Base-by-base conservation (phyloP, 2,329 filamentous ascomycete genomes). In the Thielaviopsis punctulata region DNA sequence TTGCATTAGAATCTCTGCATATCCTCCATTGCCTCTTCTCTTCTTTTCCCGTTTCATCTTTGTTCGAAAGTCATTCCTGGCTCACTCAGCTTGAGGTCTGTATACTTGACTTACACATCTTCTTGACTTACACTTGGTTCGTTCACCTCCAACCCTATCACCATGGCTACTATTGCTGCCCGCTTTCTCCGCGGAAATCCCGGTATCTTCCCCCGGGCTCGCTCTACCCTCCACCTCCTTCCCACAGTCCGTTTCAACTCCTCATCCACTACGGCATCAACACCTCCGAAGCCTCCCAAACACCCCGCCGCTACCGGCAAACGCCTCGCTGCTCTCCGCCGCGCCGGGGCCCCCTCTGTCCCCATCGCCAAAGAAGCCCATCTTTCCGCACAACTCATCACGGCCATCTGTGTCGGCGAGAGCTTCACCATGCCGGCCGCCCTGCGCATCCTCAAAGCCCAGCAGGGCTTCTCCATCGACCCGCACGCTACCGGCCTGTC, bases 351-450 rank as follows among this genome's bases (percentile, higher is more conserved):
- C 18, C 33, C 54, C 33, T 45, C 46, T 21, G 45, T 33, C 2
- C 12, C 41, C 13, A 18, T 21, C 18, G 7, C 23, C 24, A 46
- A 30, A 9, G 22, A 50, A 12, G 30, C 44, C 44, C 45, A n/a
- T 13, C 18, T 45, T 2, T 15, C 41, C 21, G 27, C 48, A 8
- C 48, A 52, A 58, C 30, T 53, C 15, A 73, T 81, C 57, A 76
- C 69, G 55, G 79, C 79, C 18, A 73, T 79, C 27, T 81, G 77
- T 58, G 69, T 81, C 13, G 76, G 77, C 52, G 78, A 82, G 60
- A 70, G 74, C 36, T 82, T 82, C 64, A 72, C 79, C 60, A 81
- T 82, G 78, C 69, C 73, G 15, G 59, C 65, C n/a, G 77, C 80
- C 1, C 67, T 74, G 47, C 69, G 75, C 47, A 75, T 79, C 10